These are phyloP conservation scores for Mycena albidolilacea DNA, from an alignment of 768 basidiomycete species.

Conservation along the genomic window DNA sequence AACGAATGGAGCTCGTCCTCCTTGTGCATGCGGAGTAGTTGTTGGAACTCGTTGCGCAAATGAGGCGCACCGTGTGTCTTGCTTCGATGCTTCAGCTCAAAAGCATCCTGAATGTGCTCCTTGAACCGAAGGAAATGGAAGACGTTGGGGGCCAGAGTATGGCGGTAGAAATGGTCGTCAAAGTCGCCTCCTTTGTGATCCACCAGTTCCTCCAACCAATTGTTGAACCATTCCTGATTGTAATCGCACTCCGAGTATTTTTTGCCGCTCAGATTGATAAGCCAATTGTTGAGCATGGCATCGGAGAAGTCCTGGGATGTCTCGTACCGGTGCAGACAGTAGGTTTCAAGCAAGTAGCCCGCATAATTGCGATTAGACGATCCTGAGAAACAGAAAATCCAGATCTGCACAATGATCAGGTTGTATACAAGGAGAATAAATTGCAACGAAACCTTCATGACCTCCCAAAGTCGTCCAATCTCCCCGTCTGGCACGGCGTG, in stretches of 20 bases:
- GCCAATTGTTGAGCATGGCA: conserved; percentile 37
- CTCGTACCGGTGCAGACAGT: conserved; percentile 35
- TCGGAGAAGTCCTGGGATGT: conserved; percentile 28
- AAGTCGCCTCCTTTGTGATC: conserved; percentile 28
- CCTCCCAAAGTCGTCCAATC: conserved; percentile 21
- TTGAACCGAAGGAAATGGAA: conserved; percentile 33
- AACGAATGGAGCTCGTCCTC: conserved; percentile 33
- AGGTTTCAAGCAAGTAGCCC: conserved; percentile 26
- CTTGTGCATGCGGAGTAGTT: conserved; percentile 24
- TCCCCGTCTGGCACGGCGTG: conserved; percentile 24
- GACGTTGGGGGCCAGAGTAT: conserved; percentile 31
- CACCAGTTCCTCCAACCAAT: conserved; percentile 34
- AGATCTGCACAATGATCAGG: conserved; percentile 5
- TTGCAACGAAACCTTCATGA: conserved; percentile 19
- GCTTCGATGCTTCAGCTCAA: conserved; percentile 28
- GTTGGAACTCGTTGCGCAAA: conserved; percentile 29
- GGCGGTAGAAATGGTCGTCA: conserved; percentile 34
- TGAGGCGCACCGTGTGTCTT: conserved; percentile 29
- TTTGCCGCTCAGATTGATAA: conserved; percentile 40
- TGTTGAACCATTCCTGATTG: conserved; percentile 40
- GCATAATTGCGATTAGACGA: conserved; percentile 27
- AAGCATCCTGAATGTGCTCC: conserved; percentile 29
- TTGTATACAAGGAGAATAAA: neutral
- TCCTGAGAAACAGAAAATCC: conserved; percentile 24
- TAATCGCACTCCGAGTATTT: conserved; percentile 22